Evolutionary conservation across 2,329 filamentous ascomycete species (phyloP), one percentile per base, ranked within the genome.

Genomic region (Gyromitra esculenta): DNA sequence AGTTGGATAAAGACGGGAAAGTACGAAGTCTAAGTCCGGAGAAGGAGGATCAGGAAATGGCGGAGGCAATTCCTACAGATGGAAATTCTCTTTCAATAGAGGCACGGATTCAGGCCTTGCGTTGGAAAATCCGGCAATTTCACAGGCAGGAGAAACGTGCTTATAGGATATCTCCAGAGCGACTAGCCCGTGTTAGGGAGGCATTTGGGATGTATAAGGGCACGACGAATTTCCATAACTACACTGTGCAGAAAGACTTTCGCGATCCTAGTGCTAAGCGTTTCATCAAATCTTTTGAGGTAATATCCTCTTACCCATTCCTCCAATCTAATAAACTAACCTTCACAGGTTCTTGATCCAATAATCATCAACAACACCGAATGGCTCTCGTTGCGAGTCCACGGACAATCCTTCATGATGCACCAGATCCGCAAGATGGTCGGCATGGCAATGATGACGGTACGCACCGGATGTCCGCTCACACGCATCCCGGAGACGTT

Each of bases 351-450:
- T 83, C 85, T 86, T 1, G 86, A 88, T 66, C 93, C 94, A 0
- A 91, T 97, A 81, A 89, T 94, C 82, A 96, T 97, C 84, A 89
- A 93, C 83, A 90, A 95, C 82, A 97, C 94, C 1, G 92, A 99
- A 85, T 99, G 96, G 96, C 87, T 99, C 3, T 96, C 92, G 56
- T 87, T 98, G 80, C 97, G 97, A 83, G 94, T 99, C 31, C 96
- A 99, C 84, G 96, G 96, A 0, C 96, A 99, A 84, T 95, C 91
- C 82, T 99, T 99, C 87, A 99, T 99, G 96, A 99, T 99, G 96
- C 96, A 99, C 84, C 96, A 99, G 85, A 99, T 99, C 84, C 91
- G 96, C 82, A 77, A 80, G 66, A 98, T 99, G 96, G 93, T 99
- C 15, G 93, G 92, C 73, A 94, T 99, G 91, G 93, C 90, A 7